phyloP scores from a whole-genome alignment of 441 rosid species.

The Arabidopsis hybrid region DNA sequence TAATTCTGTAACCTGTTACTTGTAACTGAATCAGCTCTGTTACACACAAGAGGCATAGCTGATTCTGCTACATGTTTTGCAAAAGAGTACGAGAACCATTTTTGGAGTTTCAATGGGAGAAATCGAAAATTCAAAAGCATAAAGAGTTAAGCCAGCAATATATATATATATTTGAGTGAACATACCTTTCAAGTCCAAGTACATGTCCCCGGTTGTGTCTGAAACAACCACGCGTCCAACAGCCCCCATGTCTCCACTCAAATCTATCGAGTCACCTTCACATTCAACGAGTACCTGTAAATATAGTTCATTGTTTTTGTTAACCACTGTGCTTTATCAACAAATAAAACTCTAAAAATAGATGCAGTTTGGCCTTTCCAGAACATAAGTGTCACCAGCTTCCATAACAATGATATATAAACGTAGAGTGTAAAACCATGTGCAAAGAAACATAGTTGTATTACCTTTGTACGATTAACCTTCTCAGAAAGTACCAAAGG shows the following conservation, averaged over 20 bases:
- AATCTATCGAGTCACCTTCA: slow-evolving; percentile 94
- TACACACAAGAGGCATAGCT: slow-evolving; percentile 4
- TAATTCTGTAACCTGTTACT: background rate
- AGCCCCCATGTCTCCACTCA: slow-evolving; percentile 97
- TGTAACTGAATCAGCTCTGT: slow-evolving; percentile 4
- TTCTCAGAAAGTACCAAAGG: slow-evolving; percentile 94
- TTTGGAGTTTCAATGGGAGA: slow-evolving; percentile 24
- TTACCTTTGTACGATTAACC: slow-evolving; percentile 84
- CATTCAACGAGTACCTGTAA: slow-evolving; percentile 93
- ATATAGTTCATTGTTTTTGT: slow-evolving; percentile 23
- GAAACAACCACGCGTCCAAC: slow-evolving; percentile 87
- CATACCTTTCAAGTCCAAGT: slow-evolving; percentile 88
- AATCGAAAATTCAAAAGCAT: slow-evolving; percentile 21
- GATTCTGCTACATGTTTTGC: slow-evolving; percentile 11
- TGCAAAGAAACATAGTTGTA: slow-evolving; percentile 31
- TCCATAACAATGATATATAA: slow-evolving; percentile 5
- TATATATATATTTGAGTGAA: slow-evolving; percentile 5
- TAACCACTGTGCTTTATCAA: slow-evolving; percentile 4
- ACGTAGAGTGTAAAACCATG: slow-evolving; percentile 6
- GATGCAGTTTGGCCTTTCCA: slow-evolving; percentile 15
- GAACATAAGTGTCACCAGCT: slow-evolving; percentile 5
- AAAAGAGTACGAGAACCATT: slow-evolving; percentile 15
- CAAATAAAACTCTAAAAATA: background rate
- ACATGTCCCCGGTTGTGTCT: slow-evolving; percentile 71
- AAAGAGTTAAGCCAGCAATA: slow-evolving; percentile 11